phyloP scores from a whole-genome alignment of 345 rosid genomes.

The Dovyalis caffra region DNA sequence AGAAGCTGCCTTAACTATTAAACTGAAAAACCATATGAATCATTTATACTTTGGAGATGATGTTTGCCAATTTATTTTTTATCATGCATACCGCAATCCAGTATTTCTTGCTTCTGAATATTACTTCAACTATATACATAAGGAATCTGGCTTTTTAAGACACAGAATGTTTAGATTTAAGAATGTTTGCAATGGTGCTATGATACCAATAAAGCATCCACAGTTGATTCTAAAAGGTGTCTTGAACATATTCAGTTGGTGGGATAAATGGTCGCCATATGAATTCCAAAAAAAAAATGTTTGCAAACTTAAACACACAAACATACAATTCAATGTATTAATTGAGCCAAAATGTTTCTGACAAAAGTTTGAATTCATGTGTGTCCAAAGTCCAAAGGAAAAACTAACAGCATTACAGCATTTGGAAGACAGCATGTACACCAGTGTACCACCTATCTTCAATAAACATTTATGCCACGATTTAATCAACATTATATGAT shows the following conservation, averaged over 20 bases:
- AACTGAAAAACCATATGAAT: neutral
- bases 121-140: neutral
- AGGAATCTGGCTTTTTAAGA: no score
- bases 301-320: neutral
- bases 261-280: neutral
- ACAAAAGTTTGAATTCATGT: no score
- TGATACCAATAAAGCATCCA: neutral
- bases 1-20: neutral
- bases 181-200: neutral
- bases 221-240: neutral
- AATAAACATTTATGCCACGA: neutral
- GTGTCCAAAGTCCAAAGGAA: neutral
- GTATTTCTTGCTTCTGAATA: conserved; percentile 1
- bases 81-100: neutral
- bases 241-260: no score
- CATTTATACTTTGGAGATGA: neutral
- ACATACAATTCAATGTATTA: neutral
- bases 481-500: neutral
- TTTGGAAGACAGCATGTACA: neutral
- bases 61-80: neutral
- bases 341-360: neutral
- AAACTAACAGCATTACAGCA: neutral
- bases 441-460: neutral
- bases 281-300: neutral
- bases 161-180: neutral